phyloP scores from a whole-genome alignment of 305 asterid species.

The Fraxinus dipetala region DNA sequence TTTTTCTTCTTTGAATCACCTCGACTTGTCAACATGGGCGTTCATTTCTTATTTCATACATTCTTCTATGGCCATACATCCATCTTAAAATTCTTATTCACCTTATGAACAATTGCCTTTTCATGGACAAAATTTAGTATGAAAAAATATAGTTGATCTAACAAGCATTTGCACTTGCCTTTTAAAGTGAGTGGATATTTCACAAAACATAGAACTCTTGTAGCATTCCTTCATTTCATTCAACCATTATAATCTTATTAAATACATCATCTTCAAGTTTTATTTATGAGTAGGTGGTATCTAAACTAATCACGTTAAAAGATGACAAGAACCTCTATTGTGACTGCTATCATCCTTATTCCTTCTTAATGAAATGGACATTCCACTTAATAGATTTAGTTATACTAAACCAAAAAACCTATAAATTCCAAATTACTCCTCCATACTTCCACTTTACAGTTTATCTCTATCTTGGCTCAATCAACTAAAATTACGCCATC shows the following conservation, averaged over 20 bases:
- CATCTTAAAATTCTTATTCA: background rate
- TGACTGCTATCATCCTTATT: background rate
- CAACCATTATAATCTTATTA: background rate
- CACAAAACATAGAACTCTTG: background rate
- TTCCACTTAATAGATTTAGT: background rate
- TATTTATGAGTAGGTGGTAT: background rate
- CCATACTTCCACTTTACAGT: background rate
- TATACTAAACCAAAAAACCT: background rate
- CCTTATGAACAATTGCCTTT: background rate
- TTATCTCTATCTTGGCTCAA: background rate
- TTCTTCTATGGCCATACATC: background rate
- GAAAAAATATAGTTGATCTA: background rate
- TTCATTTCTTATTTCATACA: background rate
- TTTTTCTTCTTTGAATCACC: background rate
- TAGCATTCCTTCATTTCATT: background rate
- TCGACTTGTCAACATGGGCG: background rate
- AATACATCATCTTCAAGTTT: background rate
- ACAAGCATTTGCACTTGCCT: background rate
- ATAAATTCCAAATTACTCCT: background rate
- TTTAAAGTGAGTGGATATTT: background rate
- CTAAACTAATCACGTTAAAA: background rate
- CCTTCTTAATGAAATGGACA: background rate
- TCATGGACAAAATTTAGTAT: background rate
- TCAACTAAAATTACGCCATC: background rate
- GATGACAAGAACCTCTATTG: background rate